Base-by-base conservation (phyloP, 352 stramenopile species). In the Pythium diclinum region DNA sequence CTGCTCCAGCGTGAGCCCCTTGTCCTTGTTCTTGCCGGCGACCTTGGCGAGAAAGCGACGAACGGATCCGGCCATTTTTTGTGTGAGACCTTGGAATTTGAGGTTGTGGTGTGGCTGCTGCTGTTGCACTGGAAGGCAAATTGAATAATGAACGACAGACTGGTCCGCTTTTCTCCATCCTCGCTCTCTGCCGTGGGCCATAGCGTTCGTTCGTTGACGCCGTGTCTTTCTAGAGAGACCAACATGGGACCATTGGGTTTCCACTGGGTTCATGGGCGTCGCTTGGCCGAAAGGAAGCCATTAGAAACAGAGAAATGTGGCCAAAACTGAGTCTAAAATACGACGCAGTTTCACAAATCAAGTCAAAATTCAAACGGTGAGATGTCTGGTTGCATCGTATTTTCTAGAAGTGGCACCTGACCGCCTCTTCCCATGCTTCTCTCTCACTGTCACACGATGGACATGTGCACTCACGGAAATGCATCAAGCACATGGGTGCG, bases 41-140 rank as follows among this genome's bases (percentile, higher is more conserved):
- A 68, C 38, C 34, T 63, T 58, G 32, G 34, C n/a, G 62, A 68
- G 48, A 19, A 68, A 56, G 54, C 62, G 55, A 40, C 62, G 54
- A 6, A 68, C 62, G 1, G 62, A 52, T 36, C 62, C 62, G 7
- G 56, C 14, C 62, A 68, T 68, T 19, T 68, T n/a, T 28, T 25
- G 30, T 9, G 10, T 23, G 34, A 32, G 30, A 46, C 19, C 17
- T 25, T 54, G 56, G 19, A 1, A 3, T 47, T 33, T 46, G 16
- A 19, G 13, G 14, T 9, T 40, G 34, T 23, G 7, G n/a, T 53
- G 46, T 38, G 28, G 7, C 44, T 57, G 38, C 5, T 46, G 11
- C 25, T 28, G 36, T 17, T 42, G 36, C 36, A 11, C 44, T 51
- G 28, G 44, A 51, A 30, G n/a, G 44, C 17, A 16, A 28, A 51